Percentiles rank a stretch among this genome's conserved stretches.
These are phyloP conservation scores for Rubroboletus pulcherrimus DNA, from an alignment of 768 basidiomycete genomes.

Conservation along the genomic window DNA sequence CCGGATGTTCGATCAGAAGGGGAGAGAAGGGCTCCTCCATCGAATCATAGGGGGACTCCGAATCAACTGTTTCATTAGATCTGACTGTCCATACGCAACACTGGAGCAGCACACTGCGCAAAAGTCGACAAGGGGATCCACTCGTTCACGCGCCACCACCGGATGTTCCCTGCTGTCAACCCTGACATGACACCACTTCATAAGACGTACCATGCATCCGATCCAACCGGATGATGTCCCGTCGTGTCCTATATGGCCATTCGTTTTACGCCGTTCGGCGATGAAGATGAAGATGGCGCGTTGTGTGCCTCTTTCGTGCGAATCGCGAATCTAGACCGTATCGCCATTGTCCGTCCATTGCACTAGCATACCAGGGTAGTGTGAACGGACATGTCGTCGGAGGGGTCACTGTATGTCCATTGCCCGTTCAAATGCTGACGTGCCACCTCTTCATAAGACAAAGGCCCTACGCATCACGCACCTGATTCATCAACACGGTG, in stretches of 20 bases:
- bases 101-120: not conserved
- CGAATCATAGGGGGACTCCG: not conserved
- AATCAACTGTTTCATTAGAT: not conserved
- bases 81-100: not conserved
- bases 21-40: not conserved
- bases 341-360: not conserved
- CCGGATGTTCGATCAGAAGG: not conserved
- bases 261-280: not conserved
- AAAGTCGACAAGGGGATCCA: not conserved
- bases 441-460: not conserved
- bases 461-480: not conserved
- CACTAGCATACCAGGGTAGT: not conserved
- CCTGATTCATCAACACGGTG: not conserved
- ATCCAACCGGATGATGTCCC: not conserved
- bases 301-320: not conserved
- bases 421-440: not conserved
- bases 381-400: not conserved
- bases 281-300: not conserved
- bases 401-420: not conserved
- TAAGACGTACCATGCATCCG: not conserved
- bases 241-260: not conserved
- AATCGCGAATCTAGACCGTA: not conserved
- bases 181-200: slow-evolving; percentile 1
- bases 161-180: not conserved
- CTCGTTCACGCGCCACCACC: not conserved